Evolutionary conservation across 768 basidiomycete species (phyloP).

Genomic region (Melanogaster broomeanus): DNA sequence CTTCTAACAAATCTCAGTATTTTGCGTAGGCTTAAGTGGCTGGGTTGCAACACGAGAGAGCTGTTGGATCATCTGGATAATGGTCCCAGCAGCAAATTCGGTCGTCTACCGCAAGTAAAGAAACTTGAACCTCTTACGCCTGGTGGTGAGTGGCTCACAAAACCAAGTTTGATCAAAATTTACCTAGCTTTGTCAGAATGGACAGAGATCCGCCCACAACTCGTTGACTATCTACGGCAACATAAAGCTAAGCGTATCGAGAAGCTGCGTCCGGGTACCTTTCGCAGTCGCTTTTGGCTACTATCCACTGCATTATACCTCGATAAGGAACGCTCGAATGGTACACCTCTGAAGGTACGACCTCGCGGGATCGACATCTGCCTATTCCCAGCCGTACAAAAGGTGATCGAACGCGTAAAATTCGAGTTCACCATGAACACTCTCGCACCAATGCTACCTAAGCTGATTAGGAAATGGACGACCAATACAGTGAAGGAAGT

Average conservation of each 20-base stretch:
- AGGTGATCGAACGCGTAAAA: background rate
- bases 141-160: background rate
- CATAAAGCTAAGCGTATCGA: background rate
- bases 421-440: background rate
- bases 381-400: background rate
- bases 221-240: background rate
- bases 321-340: background rate
- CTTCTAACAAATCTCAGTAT: conserved; percentile 5
- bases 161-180: background rate
- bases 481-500: conserved; percentile 8
- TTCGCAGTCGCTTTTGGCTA: background rate
- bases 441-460: background rate
- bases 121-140: conserved; percentile 5
- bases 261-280: background rate
- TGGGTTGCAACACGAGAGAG: background rate
- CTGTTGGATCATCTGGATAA: background rate
- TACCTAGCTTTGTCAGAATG: conserved; percentile 6
- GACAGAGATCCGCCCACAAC: conserved; percentile 2
- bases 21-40: background rate
- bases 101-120: background rate
- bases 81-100: background rate
- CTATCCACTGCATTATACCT: background rate
- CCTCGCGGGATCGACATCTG: conserved; percentile 7
- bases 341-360: background rate
- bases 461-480: conserved; percentile 6